Evolutionary conservation across 768 basidiomycete species (phyloP).

Genomic region (Vishniacozyma victoriae): DNA sequence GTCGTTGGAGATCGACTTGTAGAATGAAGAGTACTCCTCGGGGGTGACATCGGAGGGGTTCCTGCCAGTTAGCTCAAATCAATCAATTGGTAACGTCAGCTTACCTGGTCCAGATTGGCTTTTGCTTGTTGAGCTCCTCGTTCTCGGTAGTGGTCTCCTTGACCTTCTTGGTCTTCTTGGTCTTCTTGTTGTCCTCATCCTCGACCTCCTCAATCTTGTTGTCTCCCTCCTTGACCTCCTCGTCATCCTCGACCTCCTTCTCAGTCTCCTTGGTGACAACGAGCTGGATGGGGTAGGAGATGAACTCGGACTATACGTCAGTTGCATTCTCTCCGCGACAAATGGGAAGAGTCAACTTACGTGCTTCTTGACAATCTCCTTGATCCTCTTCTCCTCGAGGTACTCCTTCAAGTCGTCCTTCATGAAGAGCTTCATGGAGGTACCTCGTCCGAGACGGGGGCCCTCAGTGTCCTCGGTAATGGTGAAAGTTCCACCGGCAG

Average conservation of each 20-base stretch:
- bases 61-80: constrained; percentile 49
- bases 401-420: constrained; percentile 99
- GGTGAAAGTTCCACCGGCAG: constrained; percentile 98
- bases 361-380: constrained; percentile 99
- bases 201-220: constrained; percentile 61
- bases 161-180: constrained; percentile 90
- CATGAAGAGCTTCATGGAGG: constrained; percentile 66
- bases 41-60: constrained; percentile 87
- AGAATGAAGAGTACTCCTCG: constrained; percentile 94
- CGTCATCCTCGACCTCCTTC: constrained; percentile 63
- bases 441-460: constrained; percentile 85
- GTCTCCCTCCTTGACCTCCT: constrained; percentile 84
- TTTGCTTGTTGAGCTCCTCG: constrained; percentile 99
- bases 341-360: constrained; percentile 14
- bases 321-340: neutral
- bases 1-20: constrained; percentile 99
- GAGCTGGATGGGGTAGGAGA: constrained; percentile 98
- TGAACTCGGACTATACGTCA: constrained; percentile 73
- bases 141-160: constrained; percentile 80
- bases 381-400: constrained; percentile 98
- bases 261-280: constrained; percentile 99
- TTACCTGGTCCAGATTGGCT: constrained; percentile 86
- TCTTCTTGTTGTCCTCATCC: constrained; percentile 61
- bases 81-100: neutral
- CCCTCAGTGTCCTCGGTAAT: constrained; percentile 90